Percentiles rank a stretch among this genome's conserved stretches.
These are phyloP conservation scores for Lachnum nothofagi DNA, from an alignment of 2,329 filamentous ascomycete genomes.

Conservation along the genomic window DNA sequence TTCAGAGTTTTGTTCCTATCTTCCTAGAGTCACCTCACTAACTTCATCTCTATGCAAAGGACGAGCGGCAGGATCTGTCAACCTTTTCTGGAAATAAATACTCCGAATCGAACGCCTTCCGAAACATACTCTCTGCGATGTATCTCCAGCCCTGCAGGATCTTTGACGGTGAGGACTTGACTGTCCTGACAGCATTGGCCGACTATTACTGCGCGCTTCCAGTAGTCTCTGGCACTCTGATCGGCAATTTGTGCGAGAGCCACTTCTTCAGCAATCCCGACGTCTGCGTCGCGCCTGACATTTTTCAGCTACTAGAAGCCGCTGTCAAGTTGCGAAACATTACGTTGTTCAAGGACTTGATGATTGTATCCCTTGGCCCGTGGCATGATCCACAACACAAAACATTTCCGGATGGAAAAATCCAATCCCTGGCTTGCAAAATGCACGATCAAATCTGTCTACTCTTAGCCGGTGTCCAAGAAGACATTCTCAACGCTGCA, in stretches of 20 bases:
- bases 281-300: no score
- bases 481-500: no score
- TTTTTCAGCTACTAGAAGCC: background rate
- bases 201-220: slow-evolving; percentile 5
- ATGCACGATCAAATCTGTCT: no score
- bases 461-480: no score
- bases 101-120: no score
- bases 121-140: background rate
- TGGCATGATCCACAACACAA: background rate
- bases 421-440: no score
- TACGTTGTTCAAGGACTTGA: background rate
- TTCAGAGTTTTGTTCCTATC: no score
- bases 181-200: background rate
- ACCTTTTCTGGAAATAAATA: no score
- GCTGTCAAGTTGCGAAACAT: background rate
- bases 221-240: background rate
- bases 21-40: no score
- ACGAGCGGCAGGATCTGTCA: no score
- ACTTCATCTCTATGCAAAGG: no score
- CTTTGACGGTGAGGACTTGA: background rate
- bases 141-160: background rate
- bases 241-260: background rate
- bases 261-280: background rate
- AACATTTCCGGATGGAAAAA: no score
- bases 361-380: background rate